Evolutionary conservation across 2,329 filamentous ascomycete genomes (phyloP), one percentile per base, ranked within the genome.

Genomic region (Balansia obtecta): DNA sequence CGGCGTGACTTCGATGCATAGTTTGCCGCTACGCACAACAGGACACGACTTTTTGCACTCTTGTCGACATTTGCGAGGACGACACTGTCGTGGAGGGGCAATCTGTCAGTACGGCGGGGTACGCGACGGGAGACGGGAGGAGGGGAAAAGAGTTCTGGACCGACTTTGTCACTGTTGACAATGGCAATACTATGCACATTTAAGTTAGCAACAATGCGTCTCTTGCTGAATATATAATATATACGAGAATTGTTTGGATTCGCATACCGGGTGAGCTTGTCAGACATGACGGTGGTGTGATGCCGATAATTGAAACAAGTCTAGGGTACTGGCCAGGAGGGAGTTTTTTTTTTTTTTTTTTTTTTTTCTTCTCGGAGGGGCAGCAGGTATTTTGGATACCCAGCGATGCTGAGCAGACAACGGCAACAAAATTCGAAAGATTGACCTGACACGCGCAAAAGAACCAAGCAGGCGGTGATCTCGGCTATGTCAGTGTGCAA

Each of bases 1-100:
- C 55, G 87, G 75, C 49, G 79, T 76, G 63, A 98, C 94, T 76
- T 98, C 91, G 67, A 97, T 96, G 72, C 90, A 95, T 59, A 94
- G 83, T 77, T 96, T 97, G 71, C 93, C 93, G 54, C 90, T 95
- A 63, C 91, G 87, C 60, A 98, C 93, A 56, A 98, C 93, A 32
- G 94, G 89, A 69, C 93, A 98, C 32, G 90, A 91, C 70, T 97
- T 97, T 71, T 97, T 97, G 79, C 93, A 98, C 72, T 98, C 93
- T 75, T 96, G 91, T 60, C 91, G 84, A 71, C 93, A 97, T 88
- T 97, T 97, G 63, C 57, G 59, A 55, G 65, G 66, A 48, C 61
- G 63, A 62, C 67, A 69, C 67, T 68, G 57, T 52, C 46, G 20
- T 42, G 54, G 52, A 54, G 52, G 60, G 63, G 59, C 62, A 55